Conservation (phyloP, 164 flowering plant species). For the Tinospora cordifolia region DNA sequence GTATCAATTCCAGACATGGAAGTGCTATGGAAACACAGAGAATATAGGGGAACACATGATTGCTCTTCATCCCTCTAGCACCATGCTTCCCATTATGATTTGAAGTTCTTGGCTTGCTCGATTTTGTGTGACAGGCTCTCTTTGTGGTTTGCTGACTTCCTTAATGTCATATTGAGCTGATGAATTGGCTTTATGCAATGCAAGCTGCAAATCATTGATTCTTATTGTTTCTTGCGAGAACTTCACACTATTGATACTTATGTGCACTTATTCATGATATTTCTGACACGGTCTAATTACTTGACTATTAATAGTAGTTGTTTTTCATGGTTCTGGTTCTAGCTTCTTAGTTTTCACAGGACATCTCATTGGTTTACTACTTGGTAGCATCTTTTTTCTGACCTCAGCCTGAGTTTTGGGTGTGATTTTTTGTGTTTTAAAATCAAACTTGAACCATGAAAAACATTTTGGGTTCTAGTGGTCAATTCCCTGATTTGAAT, state of each 20-base stretch:
- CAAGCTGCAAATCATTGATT: neutral
- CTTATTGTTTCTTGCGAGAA: neutral
- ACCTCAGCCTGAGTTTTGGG: neutral
- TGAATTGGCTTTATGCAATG: neutral
- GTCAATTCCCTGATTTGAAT: slow-evolving; percentile 3
- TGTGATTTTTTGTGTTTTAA: too few relatives aligned
- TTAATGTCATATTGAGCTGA: neutral
- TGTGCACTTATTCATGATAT: neutral
- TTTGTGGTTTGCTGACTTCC: neutral
- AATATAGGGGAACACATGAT: too few relatives aligned
- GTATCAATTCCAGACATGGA: too few relatives aligned
- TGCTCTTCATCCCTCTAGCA: too few relatives aligned
- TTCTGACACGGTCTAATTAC: neutral
- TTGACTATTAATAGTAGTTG: neutral
- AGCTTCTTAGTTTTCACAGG: neutral
- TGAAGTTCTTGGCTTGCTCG: neutral
- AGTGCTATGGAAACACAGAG: too few relatives aligned
- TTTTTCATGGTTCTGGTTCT: neutral
- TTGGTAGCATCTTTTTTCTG: neutral
- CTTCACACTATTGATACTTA: neutral
- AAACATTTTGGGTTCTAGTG: neutral
- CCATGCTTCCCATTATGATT: too few relatives aligned
- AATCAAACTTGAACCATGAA: too few relatives aligned
- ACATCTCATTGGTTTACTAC: neutral
- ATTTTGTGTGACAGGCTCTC: neutral